Base-by-base conservation (phyloP, 2,329 filamentous ascomycete genomes). In the Karstenula rhodostoma region DNA sequence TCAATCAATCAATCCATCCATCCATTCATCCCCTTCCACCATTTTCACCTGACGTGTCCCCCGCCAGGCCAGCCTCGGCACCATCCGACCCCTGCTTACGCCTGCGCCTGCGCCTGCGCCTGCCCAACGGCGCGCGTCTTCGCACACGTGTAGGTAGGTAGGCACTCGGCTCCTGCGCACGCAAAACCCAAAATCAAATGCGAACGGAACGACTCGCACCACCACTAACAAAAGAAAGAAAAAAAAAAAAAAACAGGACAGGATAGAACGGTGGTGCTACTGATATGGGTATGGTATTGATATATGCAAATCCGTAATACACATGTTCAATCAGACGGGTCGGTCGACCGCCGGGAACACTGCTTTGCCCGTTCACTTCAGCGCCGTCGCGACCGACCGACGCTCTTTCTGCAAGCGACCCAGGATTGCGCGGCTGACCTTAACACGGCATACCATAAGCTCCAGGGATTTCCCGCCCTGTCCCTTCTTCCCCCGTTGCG, bases 351-450 rank as follows among this genome's bases (percentile, higher is more conserved):
- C 51, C 40, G 37, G 37, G 40, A 9, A 44, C 51, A 6, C 8
- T 29, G 15, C 13, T 25, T 40, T 23, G 4, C 33, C 23, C n/a
- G 29, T 32, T 6, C 4, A 10, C 29, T n/a, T n/a, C 29, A 32
- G 29, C 48, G 13, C 27, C 27, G 13, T 17, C 47, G 27, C 27
- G 17, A n/a, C n/a, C n/a, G n/a, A n/a, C n/a, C n/a, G n/a, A n/a
- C n/a, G n/a, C n/a, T 32, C 29, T 4, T 33, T 2, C 19, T 40
- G 33, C 37, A 33, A 55, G 40, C 52, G 25, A 46, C 25, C 25
- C 50, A 55, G 42, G 52, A 27, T 42, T 33, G 9, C 40, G 51
- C n/a, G 51, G 51, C 40, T 46, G 51, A 54, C 37, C 35, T 19
- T 46, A 46, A 12, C 35, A 43, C 37, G 10, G 23, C 51, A 13